A percentile compares a stretch with the other conserved stretches of the same genome.
Conservation (phyloP, 108 stramenopile genomes). For the Cyclotella distinguenda region DNA sequence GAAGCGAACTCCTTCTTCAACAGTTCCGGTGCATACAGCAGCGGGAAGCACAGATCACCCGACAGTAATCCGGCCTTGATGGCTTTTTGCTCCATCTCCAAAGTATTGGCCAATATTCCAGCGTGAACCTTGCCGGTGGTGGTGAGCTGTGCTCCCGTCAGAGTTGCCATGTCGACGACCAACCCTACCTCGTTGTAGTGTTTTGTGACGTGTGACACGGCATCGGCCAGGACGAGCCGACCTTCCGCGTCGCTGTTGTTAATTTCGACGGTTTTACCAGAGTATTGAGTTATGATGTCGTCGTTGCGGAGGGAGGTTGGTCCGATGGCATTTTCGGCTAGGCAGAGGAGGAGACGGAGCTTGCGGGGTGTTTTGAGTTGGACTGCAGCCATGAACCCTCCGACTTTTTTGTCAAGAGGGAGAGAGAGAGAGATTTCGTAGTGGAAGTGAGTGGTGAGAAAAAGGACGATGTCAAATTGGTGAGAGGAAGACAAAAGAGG, state of each 20-base stretch:
- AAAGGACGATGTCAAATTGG: neutral
- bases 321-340: slow-evolving; percentile 86
- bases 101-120: slow-evolving; percentile 69
- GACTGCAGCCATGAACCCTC: slow-evolving; percentile 58
- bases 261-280: slow-evolving; percentile 88
- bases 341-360: slow-evolving; percentile 62
- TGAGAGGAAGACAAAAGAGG: neutral
- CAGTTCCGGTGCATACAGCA: slow-evolving; percentile 83
- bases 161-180: slow-evolving; percentile 76
- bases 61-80: slow-evolving; percentile 43
- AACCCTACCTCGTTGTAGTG: slow-evolving; percentile 46
- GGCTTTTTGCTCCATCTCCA: slow-evolving; percentile 63
- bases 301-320: slow-evolving; percentile 75
- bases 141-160: slow-evolving; percentile 86
- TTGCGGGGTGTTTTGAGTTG: slow-evolving; percentile 29
- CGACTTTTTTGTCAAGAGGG: slow-evolving; percentile 28
- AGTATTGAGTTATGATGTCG: slow-evolving; percentile 75
- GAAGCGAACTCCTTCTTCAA: slow-evolving; percentile 35
- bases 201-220: slow-evolving; percentile 71
- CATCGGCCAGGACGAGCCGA: slow-evolving; percentile 75
- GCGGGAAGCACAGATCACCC: slow-evolving; percentile 76
- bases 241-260: slow-evolving; percentile 93
- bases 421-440: neutral
- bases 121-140: slow-evolving; percentile 77
- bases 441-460: neutral